Evolutionary conservation across 805 yeast genomes (phyloP).

Genomic region (Kluyveromyces aestuarii): DNA sequence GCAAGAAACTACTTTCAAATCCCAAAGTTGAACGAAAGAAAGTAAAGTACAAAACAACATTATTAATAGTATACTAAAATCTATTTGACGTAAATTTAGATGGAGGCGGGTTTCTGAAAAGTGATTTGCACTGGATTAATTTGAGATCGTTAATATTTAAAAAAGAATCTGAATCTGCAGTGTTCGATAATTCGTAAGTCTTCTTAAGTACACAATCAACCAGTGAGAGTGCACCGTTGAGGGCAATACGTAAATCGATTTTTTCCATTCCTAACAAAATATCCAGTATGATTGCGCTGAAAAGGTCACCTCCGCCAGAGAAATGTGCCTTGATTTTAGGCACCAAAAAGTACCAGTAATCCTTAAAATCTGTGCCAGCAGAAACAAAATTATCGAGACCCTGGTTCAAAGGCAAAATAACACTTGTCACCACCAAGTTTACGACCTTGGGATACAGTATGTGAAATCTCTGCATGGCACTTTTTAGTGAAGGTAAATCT

Average conservation of each 20-base stretch:
- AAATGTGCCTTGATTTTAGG: conserved; percentile 48
- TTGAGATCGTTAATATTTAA: conserved; percentile 34
- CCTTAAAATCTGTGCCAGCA: conserved; percentile 24
- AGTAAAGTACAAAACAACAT: background rate
- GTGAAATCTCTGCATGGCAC: conserved; percentile 36
- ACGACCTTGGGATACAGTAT: conserved; percentile 35
- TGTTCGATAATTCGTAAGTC: conserved; percentile 28
- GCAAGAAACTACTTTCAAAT: too few species aligned
- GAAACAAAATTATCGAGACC: conserved; percentile 4
- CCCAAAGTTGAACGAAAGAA: too few species aligned
- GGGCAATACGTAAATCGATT: conserved; percentile 18
- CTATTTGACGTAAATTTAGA: conserved; percentile 3
- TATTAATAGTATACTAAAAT: background rate
- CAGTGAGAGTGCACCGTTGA: conserved; percentile 32
- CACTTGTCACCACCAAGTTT: conserved; percentile 53
- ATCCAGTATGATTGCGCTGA: conserved; percentile 53
- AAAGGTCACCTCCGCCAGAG: conserved; percentile 70
- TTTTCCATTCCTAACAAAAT: conserved; percentile 26
- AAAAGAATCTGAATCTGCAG: background rate
- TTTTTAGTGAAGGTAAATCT: conserved; percentile 29
- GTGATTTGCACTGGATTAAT: conserved; percentile 35
- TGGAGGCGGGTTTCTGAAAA: conserved; percentile 10
- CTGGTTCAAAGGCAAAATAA: conserved; percentile 17
- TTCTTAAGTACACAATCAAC: conserved; percentile 35
- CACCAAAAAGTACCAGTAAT: conserved; percentile 34